Evolutionary conservation across 768 basidiomycete species (phyloP).

Genomic region (Pisolithus tinctorius): DNA sequence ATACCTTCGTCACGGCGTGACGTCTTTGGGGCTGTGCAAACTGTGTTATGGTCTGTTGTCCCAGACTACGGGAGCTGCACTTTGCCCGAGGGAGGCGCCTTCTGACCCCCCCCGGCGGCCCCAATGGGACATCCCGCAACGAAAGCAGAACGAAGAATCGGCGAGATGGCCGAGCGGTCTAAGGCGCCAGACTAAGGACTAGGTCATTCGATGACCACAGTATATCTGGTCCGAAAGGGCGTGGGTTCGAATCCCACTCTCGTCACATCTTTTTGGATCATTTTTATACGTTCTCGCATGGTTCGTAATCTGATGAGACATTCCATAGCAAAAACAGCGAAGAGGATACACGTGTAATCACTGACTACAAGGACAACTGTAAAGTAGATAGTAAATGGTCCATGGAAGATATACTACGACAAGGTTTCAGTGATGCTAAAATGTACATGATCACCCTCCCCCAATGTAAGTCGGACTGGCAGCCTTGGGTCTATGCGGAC

Average conservation of each 20-base stretch:
- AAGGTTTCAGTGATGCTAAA: constrained; percentile 48
- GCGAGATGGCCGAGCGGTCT: constrained; percentile 85
- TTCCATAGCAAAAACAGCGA: constrained; percentile 4
- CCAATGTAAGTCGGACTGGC: constrained; percentile 71
- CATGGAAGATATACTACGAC: constrained; percentile 24
- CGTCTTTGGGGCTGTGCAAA: too few species aligned
- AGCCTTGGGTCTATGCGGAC: constrained; percentile 78
- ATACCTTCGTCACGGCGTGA: too few species aligned
- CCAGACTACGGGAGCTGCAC: too few species aligned
- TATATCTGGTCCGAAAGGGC: constrained; percentile 13
- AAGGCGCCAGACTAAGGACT: constrained; percentile 81
- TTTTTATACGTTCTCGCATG: not conserved
- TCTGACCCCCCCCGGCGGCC: too few species aligned
- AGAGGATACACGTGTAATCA: constrained; percentile 15
- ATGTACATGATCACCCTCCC: constrained; percentile 79
- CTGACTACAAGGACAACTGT: constrained; percentile 8
- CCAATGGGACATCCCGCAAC: too few species aligned
- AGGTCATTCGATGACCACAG: constrained; percentile 7
- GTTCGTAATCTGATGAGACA: not conserved
- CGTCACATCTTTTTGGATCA: constrained; percentile 7
- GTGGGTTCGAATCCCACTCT: constrained; percentile 24
- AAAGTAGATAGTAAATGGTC: constrained; percentile 17
- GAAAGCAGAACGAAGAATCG: constrained; percentile 2
- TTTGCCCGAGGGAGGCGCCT: too few species aligned
- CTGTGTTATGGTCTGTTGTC: too few species aligned